phyloP scores from a whole-genome alignment of 306 rosid species.

The Cucumis sativus region DNA sequence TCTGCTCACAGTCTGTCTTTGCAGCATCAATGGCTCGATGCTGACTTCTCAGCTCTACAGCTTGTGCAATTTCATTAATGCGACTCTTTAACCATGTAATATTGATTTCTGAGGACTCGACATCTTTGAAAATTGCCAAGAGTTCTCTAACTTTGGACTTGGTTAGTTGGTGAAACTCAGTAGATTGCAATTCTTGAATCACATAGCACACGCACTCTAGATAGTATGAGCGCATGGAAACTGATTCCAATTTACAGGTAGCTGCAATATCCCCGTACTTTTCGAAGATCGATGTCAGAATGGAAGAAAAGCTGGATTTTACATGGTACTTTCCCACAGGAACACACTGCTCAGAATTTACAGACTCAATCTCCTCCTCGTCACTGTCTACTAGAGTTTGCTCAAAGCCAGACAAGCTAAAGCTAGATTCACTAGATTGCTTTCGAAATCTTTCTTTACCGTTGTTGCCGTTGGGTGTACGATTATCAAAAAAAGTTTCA shows the following conservation, averaged over 20 bases:
- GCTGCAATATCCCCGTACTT: conserved; percentile 77
- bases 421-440: conserved; percentile 28
- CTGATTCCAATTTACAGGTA: conserved; percentile 58
- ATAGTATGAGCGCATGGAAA: conserved; percentile 65
- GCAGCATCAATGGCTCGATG: conserved; percentile 27
- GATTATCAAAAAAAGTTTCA: conserved; percentile 13
- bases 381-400: conserved; percentile 36
- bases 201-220: conserved; percentile 69
- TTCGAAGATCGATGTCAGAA: conserved; percentile 40
- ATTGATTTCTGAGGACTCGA: conserved; percentile 47
- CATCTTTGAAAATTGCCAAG: conserved; percentile 69
- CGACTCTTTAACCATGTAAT: conserved; percentile 50
- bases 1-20: conserved; percentile 32
- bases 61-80: conserved; percentile 33
- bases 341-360: conserved; percentile 42
- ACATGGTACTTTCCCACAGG: conserved; percentile 58
- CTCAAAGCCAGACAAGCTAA: conserved; percentile 34
- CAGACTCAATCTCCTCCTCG: conserved; percentile 34
- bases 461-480: conserved; percentile 17
- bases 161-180: conserved; percentile 27
- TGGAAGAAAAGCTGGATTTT: conserved; percentile 48
- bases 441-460: conserved; percentile 6
- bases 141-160: conserved; percentile 53
- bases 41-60: conserved; percentile 33
- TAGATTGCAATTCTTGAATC: conserved; percentile 54